These are phyloP conservation scores for Umbellularia californica DNA, from an alignment of 164 flowering plant genomes.

Conservation along the genomic window DNA sequence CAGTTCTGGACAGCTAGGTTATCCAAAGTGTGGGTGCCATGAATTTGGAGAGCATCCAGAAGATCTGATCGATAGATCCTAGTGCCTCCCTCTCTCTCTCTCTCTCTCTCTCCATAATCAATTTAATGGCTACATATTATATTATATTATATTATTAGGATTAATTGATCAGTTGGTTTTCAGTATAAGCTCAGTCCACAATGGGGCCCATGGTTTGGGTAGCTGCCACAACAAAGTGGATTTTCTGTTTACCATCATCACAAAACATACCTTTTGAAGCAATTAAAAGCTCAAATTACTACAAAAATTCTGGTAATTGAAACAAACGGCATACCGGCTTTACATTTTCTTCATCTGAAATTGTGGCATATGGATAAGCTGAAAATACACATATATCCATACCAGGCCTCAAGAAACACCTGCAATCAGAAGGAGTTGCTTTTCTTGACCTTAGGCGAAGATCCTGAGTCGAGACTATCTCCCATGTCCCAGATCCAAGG, in stretches of 20 bases:
- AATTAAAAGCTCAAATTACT: not conserved
- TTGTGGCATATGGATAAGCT: constrained; percentile 15
- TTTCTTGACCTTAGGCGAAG: constrained; percentile 63
- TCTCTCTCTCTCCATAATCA: not conserved
- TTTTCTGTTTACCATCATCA: too few species aligned
- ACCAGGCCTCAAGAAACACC: constrained; percentile 66
- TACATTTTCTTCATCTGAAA: constrained; percentile 25
- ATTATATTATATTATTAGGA: not conserved
- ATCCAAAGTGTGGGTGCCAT: not conserved
- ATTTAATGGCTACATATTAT: not conserved
- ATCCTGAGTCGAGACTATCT: constrained; percentile 32
- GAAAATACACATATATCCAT: constrained; percentile 63
- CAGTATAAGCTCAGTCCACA: not conserved
- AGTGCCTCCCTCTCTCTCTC: not conserved
- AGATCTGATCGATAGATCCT: not conserved
- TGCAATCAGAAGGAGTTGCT: constrained; percentile 67
- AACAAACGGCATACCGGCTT: constrained; percentile 34
- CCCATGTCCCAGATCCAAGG: constrained; percentile 26
- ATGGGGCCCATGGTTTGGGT: not conserved
- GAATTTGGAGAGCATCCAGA: not conserved
- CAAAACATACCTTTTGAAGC: not conserved
- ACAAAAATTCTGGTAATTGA: not conserved
- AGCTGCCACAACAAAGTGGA: not conserved
- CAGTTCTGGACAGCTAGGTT: not conserved
- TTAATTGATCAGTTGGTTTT: not conserved